Evolutionary conservation across 176 grass and related monocot genomes (phyloP).

Genomic region (Bolboschoenus planiculmis): DNA sequence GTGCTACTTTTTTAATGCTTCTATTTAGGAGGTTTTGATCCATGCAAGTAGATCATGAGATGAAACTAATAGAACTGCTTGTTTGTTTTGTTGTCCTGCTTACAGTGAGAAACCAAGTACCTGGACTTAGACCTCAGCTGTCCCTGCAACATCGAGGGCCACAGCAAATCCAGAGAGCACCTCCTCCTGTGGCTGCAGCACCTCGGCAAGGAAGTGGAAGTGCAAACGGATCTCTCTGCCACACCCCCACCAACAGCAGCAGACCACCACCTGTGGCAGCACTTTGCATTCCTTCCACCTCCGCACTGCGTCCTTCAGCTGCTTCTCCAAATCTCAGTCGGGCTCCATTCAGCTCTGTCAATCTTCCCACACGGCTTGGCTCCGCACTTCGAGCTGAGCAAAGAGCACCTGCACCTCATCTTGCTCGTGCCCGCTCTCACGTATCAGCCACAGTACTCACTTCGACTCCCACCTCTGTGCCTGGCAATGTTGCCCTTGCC

Average conservation of each 20-base stretch:
- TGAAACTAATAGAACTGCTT: neutral
- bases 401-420: slow-evolving; percentile 19
- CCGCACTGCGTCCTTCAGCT: neutral
- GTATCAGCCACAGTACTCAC: neutral
- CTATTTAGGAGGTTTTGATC: neutral
- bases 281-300: neutral
- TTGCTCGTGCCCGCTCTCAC: neutral
- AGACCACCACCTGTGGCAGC: neutral
- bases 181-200: slow-evolving; percentile 13
- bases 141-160: slow-evolving; percentile 4
- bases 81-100: neutral
- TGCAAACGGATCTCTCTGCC: neutral
- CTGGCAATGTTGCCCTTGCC: neutral
- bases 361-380: neutral
- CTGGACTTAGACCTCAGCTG: slow-evolving; percentile 22
- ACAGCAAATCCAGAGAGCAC: slow-evolving; percentile 30
- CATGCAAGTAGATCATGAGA: neutral
- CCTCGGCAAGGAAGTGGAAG: neutral
- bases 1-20: neutral
- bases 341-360: neutral
- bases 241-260: neutral
- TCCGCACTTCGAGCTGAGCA: neutral
- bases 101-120: slow-evolving; percentile 15
- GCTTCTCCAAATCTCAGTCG: neutral
- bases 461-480: neutral